A percentile compares a stretch with the other conserved stretches of the same genome.
Conservation (phyloP, 345 rosid species). For the Salix arbutifolia region DNA sequence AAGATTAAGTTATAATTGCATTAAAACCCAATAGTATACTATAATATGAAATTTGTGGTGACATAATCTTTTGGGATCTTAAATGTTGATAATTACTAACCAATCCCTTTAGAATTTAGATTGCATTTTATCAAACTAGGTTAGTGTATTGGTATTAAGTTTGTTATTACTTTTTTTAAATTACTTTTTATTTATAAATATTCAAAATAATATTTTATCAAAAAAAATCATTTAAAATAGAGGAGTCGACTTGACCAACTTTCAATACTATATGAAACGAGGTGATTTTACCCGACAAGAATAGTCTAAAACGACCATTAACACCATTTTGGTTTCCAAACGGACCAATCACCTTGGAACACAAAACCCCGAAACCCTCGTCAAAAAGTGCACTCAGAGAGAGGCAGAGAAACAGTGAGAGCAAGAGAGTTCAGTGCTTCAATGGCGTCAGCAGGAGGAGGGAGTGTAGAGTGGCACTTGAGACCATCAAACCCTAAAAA, state of each 20-base stretch:
- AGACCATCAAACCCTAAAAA: constrained; percentile 91
- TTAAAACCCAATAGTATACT: no score
- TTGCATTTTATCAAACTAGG: no score
- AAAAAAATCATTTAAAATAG: background rate
- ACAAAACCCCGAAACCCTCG: background rate
- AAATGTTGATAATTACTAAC: no score
- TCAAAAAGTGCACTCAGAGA: background rate
- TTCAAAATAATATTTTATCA: no score
- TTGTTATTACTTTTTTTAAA: no score
- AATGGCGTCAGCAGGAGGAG: constrained; percentile 51
- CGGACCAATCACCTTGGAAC: background rate
- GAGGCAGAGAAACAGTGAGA: background rate
- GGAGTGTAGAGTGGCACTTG: constrained; percentile 89
- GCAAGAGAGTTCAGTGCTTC: background rate
- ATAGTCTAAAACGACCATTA: background rate
- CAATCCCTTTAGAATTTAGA: no score
- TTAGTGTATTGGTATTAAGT: no score
- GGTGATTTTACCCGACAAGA: background rate
- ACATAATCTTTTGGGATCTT: background rate
- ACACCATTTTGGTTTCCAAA: background rate
- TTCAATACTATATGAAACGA: background rate
- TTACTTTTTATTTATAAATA: no score
- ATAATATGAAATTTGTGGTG: background rate
- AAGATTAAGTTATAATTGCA: no score
- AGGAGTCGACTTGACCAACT: background rate